Evolutionary conservation across 169 alveolate genomes (phyloP).

Genomic region (Besnoitia besnoiti): DNA sequence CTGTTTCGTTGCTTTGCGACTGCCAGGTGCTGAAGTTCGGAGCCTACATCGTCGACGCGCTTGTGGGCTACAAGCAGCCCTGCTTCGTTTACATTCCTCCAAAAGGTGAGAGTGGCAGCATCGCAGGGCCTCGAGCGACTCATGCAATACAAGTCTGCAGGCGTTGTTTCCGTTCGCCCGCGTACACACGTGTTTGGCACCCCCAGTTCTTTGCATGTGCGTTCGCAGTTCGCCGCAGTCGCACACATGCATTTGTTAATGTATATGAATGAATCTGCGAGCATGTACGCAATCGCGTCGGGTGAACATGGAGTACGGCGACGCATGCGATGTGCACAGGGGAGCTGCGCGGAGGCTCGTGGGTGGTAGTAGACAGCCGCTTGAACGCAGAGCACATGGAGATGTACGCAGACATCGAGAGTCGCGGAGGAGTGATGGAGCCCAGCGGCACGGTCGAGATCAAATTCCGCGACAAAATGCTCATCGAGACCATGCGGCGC

Average conservation of each 20-base stretch:
- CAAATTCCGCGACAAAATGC: constrained; percentile 58
- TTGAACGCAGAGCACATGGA: constrained; percentile 84
- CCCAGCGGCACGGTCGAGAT: constrained; percentile 75
- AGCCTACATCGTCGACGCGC: constrained; percentile 82
- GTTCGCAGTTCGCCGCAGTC: neutral
- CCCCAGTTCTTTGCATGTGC: too few species aligned
- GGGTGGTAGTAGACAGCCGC: constrained; percentile 87
- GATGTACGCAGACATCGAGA: constrained; percentile 84
- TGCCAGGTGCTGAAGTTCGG: constrained; percentile 78
- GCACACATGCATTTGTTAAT: neutral
- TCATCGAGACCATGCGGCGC: constrained; percentile 41
- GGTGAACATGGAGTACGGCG: too few species aligned
- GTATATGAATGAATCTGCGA: constrained; percentile 47
- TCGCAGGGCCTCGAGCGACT: neutral
- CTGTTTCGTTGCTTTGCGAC: neutral
- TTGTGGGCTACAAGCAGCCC: constrained; percentile 81
- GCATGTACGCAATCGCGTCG: constrained; percentile 66
- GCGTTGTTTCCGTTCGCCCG: too few species aligned
- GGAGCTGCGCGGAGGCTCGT: constrained; percentile 88
- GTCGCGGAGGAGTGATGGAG: constrained; percentile 83
- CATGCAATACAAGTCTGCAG: too few species aligned
- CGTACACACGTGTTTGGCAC: neutral
- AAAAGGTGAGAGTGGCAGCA: constrained; percentile 36
- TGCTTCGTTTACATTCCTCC: constrained; percentile 84
- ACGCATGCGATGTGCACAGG: too few species aligned